Evolutionary conservation across 2,329 filamentous ascomycete genomes (phyloP).

Genomic region (Huntiella omanensis): DNA sequence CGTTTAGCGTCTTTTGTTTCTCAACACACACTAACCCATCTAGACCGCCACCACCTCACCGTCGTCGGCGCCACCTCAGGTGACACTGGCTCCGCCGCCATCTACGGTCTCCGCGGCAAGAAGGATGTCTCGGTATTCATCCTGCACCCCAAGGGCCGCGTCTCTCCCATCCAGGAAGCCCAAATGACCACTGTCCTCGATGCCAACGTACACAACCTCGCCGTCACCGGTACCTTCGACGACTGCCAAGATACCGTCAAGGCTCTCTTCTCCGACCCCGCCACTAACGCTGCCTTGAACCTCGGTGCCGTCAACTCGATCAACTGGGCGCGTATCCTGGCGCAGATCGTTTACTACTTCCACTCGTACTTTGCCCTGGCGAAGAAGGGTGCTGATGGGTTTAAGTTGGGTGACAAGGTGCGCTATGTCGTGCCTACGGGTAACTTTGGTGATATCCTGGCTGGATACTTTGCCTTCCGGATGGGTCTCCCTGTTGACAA

Average conservation of each 20-base stretch:
- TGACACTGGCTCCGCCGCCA: slow-evolving; percentile 84
- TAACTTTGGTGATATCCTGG: slow-evolving; percentile 90
- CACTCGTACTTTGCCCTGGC: slow-evolving; percentile 74
- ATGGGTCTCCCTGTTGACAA: slow-evolving; percentile 83
- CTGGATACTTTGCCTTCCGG: slow-evolving; percentile 75
- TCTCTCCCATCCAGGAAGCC: slow-evolving; percentile 81
- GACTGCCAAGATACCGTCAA: slow-evolving; percentile 97
- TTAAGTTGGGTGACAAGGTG: slow-evolving; percentile 47
- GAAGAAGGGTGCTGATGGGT: slow-evolving; percentile 32
- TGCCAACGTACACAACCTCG: slow-evolving; percentile 78
- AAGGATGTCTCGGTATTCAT: slow-evolving; percentile 96
- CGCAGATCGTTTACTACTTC: slow-evolving; percentile 96
- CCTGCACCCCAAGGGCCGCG: slow-evolving; percentile 74
- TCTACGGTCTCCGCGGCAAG: slow-evolving; percentile 87
- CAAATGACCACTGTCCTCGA: slow-evolving; percentile 95
- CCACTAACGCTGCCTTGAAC: slow-evolving; percentile 64
- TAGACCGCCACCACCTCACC: slow-evolving; percentile 59
- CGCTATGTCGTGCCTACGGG: slow-evolving; percentile 85
- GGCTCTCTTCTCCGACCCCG: slow-evolving; percentile 68
- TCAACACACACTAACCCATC: slow-evolving; percentile 9
- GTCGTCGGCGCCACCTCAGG: slow-evolving; percentile 76
- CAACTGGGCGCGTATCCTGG: slow-evolving; percentile 87
- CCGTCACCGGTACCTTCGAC: slow-evolving; percentile 81
- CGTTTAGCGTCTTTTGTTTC: slow-evolving; percentile 10
- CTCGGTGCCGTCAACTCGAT: slow-evolving; percentile 93